These are phyloP conservation scores for Phialophora verrucosa DNA, from an alignment of 2,329 filamentous ascomycete species.

Conservation along the genomic window DNA sequence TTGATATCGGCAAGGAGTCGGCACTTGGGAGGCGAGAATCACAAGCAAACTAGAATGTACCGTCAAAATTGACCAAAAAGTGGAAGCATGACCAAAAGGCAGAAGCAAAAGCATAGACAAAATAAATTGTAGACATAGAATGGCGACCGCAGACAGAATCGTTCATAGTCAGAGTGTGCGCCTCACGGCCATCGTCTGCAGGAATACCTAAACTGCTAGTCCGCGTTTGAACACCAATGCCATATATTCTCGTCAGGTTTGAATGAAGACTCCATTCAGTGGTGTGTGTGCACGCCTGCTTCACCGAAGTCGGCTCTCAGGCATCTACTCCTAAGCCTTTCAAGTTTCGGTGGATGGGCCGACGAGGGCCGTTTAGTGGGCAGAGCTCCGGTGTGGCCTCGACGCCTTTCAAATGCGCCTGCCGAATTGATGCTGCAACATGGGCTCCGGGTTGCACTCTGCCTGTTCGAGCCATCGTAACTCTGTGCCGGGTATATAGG, in stretches of 20 bases:
- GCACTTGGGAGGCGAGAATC: neutral
- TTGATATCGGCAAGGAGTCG: neutral
- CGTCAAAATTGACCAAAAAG: neutral
- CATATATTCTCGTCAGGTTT: neutral
- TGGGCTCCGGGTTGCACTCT: neutral
- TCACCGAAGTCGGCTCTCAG: neutral
- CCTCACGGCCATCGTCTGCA: neutral
- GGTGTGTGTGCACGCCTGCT: neutral
- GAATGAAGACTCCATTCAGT: neutral
- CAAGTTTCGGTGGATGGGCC: neutral
- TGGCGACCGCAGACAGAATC: neutral
- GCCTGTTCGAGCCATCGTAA: neutral
- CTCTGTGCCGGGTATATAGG: neutral
- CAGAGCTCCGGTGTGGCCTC: neutral
- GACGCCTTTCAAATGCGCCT: neutral
- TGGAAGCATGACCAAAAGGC: neutral
- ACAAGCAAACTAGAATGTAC: conserved; percentile 6
- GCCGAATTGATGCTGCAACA: neutral
- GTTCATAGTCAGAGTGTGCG: neutral
- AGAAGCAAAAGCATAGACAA: neutral
- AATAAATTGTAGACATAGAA: neutral
- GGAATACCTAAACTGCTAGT: neutral
- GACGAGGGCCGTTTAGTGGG: neutral
- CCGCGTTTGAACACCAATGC: neutral
- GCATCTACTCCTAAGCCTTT: neutral